Evolutionary conservation across 129 eudicot species (phyloP), one percentile per base, ranked within the genome.

Genomic region (Escallonia rubra): DNA sequence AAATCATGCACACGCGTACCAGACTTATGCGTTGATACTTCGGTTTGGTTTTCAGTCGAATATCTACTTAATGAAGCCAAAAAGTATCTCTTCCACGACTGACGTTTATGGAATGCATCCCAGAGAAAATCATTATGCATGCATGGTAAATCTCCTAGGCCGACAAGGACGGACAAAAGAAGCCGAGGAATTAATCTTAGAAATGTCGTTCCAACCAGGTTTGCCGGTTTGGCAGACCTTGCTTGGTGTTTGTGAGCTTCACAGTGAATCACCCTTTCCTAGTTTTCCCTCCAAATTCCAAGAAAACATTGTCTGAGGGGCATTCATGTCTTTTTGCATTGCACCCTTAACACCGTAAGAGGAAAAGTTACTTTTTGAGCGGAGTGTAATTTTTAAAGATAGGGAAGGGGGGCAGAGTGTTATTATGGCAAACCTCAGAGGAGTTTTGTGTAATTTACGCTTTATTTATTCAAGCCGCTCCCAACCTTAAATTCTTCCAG

Each of bases 121-220:
- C 0, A 51, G 68, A 11, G 71, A 63, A 47, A 78, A 78, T 74
- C 88, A 83, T 43, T 83, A 68, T 67, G 75, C 72, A 23, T 83
- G 88, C 61, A 78, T 83, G 88, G 72, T 83, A 23, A 80, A 75
- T 65, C 82, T 83, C 39, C 67, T 83, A 23, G 88, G 88, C 10
- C 68, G 84, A 23, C 79, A 72, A 8, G 85, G 88, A 2, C 68
- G 58, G 6, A 64, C 78, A 10, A 54, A 55, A 60, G 85, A 83
- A 69, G 88, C 88, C 1, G 74, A 75, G 44, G 75, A 73, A 42
- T 44, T 79, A 14, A 83, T 83, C 16, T 42, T 61, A 15, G 67
- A 47, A 12, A 83, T 79, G 85, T 78, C 79, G 14, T 58, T 57
- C 13, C 52, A 76, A 43, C 77, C 82, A 6, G 78, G 83, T 47